Evolutionary conservation across 2,329 filamentous ascomycete species (phyloP).

Genomic region (Epichloe glyceriae): DNA sequence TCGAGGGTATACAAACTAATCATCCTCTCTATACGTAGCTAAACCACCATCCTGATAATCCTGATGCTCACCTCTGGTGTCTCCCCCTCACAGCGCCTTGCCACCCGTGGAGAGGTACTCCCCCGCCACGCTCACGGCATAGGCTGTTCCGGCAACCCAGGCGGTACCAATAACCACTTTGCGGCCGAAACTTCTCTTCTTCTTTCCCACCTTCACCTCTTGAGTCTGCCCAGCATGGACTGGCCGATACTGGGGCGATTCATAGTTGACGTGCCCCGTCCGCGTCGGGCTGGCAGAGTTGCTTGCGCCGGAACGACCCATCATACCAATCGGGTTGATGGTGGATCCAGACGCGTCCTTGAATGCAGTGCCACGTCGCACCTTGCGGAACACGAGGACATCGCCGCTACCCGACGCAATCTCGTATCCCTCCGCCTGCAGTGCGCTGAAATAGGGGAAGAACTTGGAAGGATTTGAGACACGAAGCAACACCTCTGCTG

Average conservation of each 20-base stretch:
- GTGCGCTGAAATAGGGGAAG: conserved; percentile 45
- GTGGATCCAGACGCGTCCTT: background rate
- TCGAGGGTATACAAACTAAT: conserved; percentile 3
- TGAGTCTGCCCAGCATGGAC: conserved; percentile 21
- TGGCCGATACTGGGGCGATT: conserved; percentile 25
- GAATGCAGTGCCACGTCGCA: conserved; percentile 18
- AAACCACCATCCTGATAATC: background rate
- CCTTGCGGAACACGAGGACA: conserved; percentile 54
- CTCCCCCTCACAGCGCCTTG: background rate
- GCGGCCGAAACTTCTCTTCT: conserved; percentile 29
- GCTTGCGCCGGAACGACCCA: conserved; percentile 34
- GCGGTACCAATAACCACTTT: conserved; percentile 39
- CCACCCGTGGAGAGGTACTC: conserved; percentile 43
- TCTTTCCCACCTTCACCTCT: conserved; percentile 22
- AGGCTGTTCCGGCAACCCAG: conserved; percentile 42
- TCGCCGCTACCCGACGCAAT: conserved; percentile 51
- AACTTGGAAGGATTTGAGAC: conserved; percentile 53
- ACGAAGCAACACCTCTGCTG: conserved; percentile 45
- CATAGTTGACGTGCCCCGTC: conserved; percentile 53
- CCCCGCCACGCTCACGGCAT: conserved; percentile 43
- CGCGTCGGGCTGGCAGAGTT: conserved; percentile 53
- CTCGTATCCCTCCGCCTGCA: conserved; percentile 51
- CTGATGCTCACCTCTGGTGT: background rate
- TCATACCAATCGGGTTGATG: conserved; percentile 49
- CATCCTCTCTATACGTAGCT: background rate